phyloP scores from a whole-genome alignment of 768 basidiomycete genomes.

The Tylopilus rubrobrunneus region DNA sequence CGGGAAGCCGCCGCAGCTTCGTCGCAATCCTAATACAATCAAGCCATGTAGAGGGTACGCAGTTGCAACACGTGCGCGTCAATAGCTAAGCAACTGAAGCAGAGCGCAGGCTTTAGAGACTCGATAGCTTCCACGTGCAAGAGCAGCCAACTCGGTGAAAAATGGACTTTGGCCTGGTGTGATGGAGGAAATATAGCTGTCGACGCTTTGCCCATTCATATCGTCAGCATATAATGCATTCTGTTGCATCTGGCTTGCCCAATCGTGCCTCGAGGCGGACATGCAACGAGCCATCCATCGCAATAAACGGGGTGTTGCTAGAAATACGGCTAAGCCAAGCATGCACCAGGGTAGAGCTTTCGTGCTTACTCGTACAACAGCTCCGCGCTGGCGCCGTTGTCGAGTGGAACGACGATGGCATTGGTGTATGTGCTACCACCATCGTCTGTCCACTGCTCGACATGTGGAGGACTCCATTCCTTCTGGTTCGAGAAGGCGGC shows the following conservation, averaged over 20 bases:
- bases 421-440: conserved; percentile 6
- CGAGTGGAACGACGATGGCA: conserved; percentile 39
- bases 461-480: conserved; percentile 8
- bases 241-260: conserved; percentile 32
- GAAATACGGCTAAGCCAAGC: background rate
- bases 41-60: conserved; percentile 1
- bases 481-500: conserved; percentile 1
- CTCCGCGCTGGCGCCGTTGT: conserved; percentile 39
- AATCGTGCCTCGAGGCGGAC: conserved; percentile 46
- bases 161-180: background rate
- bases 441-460: conserved; percentile 11
- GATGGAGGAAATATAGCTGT: background rate
- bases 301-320: conserved; percentile 47
- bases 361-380: conserved; percentile 51
- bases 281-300: conserved; percentile 41
- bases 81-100: background rate
- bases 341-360: background rate
- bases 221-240: conserved; percentile 23
- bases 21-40: conserved; percentile 1
- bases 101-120: background rate
- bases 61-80: background rate
- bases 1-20: conserved; percentile 3
- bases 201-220: too few species aligned
- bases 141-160: background rate
- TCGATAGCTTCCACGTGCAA: background rate